These are phyloP conservation scores for Auxenochlorella protothecoides DNA, from an alignment of 139 green algal genomes.

Conservation along the genomic window DNA sequence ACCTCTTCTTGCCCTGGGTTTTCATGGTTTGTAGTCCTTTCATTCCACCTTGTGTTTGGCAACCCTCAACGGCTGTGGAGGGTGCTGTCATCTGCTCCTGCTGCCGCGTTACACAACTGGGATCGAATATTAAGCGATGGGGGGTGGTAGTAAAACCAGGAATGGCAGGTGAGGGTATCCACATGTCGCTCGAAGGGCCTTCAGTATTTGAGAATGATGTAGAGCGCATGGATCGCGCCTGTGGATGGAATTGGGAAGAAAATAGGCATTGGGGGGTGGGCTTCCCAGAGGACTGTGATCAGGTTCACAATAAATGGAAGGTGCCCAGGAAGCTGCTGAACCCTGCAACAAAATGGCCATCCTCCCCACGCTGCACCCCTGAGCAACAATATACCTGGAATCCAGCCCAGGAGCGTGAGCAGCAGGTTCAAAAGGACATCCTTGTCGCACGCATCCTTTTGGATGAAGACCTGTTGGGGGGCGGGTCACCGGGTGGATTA, in stretches of 20 bases:
- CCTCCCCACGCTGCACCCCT: too few relatives aligned
- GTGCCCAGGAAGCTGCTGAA: background rate
- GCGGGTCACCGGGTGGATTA: too few relatives aligned
- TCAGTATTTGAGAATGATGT: background rate
- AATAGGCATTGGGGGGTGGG: background rate
- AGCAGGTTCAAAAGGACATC: conserved; percentile 19
- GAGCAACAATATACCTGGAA: conserved; percentile 7
- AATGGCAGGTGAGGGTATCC: background rate
- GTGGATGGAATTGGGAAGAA: background rate
- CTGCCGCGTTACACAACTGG: too few relatives aligned
- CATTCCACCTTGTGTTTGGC: too few relatives aligned
- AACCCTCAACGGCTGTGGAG: too few relatives aligned
- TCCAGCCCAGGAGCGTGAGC: conserved; percentile 17
- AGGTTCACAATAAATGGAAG: background rate
- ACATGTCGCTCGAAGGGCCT: background rate
- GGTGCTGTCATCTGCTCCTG: too few relatives aligned
- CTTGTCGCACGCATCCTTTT: conserved; percentile 19
- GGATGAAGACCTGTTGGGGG: conserved; percentile 1
- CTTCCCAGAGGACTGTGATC: background rate
- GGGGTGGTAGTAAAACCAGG: background rate
- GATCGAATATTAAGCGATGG: too few relatives aligned
- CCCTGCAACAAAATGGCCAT: too few relatives aligned
- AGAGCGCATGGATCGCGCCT: background rate
- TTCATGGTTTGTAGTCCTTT: too few relatives aligned
- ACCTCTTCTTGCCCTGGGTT: too few relatives aligned